Percentiles rank a stretch among this genome's conserved stretches.
These are phyloP conservation scores for Phaeodactylum tricornutum DNA, from an alignment of 108 stramenopile genomes.

Conservation along the genomic window DNA sequence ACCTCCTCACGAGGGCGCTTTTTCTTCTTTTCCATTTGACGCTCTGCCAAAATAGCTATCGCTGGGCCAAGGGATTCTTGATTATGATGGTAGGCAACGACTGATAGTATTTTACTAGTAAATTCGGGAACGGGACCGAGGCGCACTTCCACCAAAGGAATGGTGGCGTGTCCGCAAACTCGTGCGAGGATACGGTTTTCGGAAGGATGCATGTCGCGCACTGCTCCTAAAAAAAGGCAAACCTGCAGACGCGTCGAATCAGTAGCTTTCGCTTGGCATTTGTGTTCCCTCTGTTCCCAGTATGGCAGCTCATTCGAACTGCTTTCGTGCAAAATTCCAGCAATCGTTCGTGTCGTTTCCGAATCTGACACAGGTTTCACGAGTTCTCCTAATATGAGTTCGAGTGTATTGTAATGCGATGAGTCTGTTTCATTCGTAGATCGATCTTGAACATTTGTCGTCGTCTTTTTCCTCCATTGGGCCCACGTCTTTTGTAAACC, in stretches of 20 bases:
- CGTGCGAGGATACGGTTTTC: constrained; percentile 36
- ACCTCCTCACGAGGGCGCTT: not conserved
- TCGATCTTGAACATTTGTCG: no score
- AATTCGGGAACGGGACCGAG: constrained; percentile 67
- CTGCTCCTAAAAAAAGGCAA: constrained; percentile 61
- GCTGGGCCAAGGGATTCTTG: constrained; percentile 19
- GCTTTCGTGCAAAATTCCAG: constrained; percentile 59
- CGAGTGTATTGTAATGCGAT: no score
- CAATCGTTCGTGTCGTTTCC: constrained; percentile 14
- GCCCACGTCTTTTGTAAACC: constrained; percentile 33
- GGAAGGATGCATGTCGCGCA: constrained; percentile 49
- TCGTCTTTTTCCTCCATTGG: constrained; percentile 22
- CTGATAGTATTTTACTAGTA: constrained; percentile 61
- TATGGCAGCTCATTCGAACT: constrained; percentile 57
- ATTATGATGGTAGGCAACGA: constrained; percentile 49
- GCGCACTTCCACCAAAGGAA: constrained; percentile 45
- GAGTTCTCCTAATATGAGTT: constrained; percentile 14
- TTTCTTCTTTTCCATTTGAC: not conserved
- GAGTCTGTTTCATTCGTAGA: no score
- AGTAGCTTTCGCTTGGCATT: constrained; percentile 4
- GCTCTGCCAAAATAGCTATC: constrained; percentile 18
- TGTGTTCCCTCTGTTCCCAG: no score
- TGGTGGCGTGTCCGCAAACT: constrained; percentile 19
- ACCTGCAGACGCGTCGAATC: constrained; percentile 9
- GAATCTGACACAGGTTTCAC: constrained; percentile 11